These are phyloP conservation scores for Chrysopogon serrulatus DNA, from an alignment of 176 grass and related monocot genomes.

Conservation along the genomic window DNA sequence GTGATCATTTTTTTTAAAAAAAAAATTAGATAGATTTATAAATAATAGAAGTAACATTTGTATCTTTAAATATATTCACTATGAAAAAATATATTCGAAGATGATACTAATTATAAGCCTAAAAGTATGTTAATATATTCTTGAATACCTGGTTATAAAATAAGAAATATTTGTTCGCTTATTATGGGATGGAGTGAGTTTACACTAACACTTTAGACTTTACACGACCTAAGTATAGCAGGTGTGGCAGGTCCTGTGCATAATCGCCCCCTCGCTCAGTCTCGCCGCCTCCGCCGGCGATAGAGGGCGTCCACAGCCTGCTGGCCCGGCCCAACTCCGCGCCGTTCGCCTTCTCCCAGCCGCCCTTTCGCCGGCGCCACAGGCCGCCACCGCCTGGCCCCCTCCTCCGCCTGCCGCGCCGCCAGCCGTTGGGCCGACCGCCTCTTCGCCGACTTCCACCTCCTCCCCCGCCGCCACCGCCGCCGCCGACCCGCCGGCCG, in stretches of 20 bases:
- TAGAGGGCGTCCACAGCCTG: conserved; percentile 52
- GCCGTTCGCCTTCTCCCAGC: conserved; percentile 28
- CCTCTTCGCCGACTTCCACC: conserved; percentile 87
- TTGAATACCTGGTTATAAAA: too few relatives aligned
- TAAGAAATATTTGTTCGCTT: too few relatives aligned
- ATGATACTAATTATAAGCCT: too few relatives aligned
- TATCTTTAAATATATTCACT: too few relatives aligned
- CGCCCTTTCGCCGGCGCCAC: not conserved
- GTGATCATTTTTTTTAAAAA: too few relatives aligned
- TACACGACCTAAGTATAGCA: too few relatives aligned
- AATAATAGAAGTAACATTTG: too few relatives aligned
- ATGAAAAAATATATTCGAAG: too few relatives aligned
- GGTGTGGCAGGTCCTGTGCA: not conserved
- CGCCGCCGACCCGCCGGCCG: conserved; percentile 11
- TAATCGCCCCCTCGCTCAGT: not conserved
- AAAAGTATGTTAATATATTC: too few relatives aligned
- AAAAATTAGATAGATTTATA: too few relatives aligned
- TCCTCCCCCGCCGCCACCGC: conserved; percentile 44
- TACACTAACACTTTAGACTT: too few relatives aligned
- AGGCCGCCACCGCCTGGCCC: not conserved
- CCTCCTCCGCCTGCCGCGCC: conserved; percentile 62
- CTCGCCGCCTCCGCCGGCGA: not conserved
- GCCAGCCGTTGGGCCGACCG: conserved; percentile 89
- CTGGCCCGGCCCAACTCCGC: conserved; percentile 39
- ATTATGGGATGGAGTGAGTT: too few relatives aligned